Evolutionary conservation across 116 monocot species (phyloP), one percentile per base, ranked within the genome.

Genomic region (Posidonia oceanica): DNA sequence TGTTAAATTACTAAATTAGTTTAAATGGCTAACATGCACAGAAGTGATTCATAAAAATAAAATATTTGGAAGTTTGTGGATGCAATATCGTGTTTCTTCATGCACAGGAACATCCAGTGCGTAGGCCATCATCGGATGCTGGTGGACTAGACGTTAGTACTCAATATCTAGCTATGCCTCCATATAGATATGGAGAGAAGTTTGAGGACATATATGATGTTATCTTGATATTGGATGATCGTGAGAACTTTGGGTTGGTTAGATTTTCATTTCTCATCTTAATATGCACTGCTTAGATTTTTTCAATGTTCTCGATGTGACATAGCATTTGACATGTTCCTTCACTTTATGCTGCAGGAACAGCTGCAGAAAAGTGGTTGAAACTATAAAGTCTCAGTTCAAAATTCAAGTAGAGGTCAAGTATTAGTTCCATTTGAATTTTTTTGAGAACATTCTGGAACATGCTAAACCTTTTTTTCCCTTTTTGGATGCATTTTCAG

Each of bases 161-260:
- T 1, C 68, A 71, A 72, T 13, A 37, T 63, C 63, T 86, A 52
- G 83, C 95, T 14, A 81, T 88, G 88, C 95, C 91, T 21, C 94
- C 94, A 61, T 16, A 14, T 74, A 71, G 59, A 52, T 39, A 17
- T 61, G 86, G 84, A 42, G 79, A 88, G 67, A 88, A 76, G 56
- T 95, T 95, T 83, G 80, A 85, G 52, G 84, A 86, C 39, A 70
- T 54, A 48, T 95, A 95, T 80, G 84, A 95, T 76, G 79, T 95
- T 59, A 86, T 91, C 41, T 82, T 95, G 75, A 73, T 95, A 70
- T 82, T 95, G 86, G 95, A 95, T 80, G 88, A 95, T 69, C 86
- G 95, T 20, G 95, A 95, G 70, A 86, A 85, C 42, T 95, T 95
- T 71, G 91, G 91, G 94, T 94, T 51, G 76, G 94, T 86, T 39